Evolutionary conservation across 352 stramenopile species (phyloP), one percentile per base, ranked within the genome.

Genomic region (Phytophthora sojae): DNA sequence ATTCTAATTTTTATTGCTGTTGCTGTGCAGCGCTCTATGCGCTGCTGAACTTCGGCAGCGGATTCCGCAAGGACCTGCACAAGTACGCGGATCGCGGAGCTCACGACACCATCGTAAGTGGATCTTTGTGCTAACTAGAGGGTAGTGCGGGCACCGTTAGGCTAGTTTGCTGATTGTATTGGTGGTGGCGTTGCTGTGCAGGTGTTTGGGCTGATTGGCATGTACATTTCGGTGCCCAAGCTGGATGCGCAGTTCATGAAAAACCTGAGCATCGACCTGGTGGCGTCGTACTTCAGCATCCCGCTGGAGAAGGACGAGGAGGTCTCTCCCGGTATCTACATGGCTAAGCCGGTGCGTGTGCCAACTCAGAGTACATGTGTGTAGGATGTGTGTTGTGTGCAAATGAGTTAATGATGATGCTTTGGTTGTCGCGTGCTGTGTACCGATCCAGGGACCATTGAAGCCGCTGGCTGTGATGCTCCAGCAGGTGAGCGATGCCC

Each of bases 141-240:
- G 1, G 6, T 32, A 32, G 29, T 17, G 4, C 37, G 11, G 37
- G 11, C 14, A 17, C 11, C 2, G 37, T n/a, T 17, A 6, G n/a
- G 23, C 1, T 17, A 14, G 26, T 6, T 26, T 17, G 12, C 17
- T 66, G 1, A 60, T n/a, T 51, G 44, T 12, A 3, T 17, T 56
- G 19, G 17, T 6, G 51, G 29, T 59, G 30, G 6, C 58, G 14
- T 37, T 11, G 47, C 26, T 15, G 42, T 69, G 26, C 63, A 95
- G 88, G 69, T 91, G 60, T 95, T 91, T 62, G 88, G 88, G n/a
- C 64, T 93, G n/a, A 80, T 95, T 47, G 88, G 88, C 60, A 92
- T 95, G 80, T 95, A 92, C 84, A 95, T 95, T 39, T 92, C 84
- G 2, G 80, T 81, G 44, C 84, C 85, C n/a, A 82, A 81, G 39